A percentile compares a stretch with the other conserved stretches of the same genome.
Evolutionary conservation across 139 green algal species (phyloP).

Genomic region (Dunaliella primolecta): DNA sequence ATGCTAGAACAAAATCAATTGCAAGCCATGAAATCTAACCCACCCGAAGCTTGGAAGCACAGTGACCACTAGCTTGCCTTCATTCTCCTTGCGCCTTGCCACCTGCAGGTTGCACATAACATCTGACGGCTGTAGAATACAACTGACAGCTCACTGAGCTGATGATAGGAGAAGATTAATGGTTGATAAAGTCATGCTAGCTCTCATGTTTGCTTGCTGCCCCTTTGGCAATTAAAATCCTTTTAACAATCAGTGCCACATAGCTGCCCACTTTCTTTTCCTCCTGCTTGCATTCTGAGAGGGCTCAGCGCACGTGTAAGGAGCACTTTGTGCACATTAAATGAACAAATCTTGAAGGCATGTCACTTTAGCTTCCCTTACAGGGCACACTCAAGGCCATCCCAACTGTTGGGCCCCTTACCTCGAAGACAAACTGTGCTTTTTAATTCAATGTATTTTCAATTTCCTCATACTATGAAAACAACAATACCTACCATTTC

Average conservation of each 20-base stretch:
- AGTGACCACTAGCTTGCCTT: constrained; percentile 68
- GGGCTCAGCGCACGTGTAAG: too few relatives aligned
- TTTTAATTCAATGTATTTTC: too few relatives aligned
- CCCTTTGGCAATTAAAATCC: background rate
- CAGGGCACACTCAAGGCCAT: too few relatives aligned
- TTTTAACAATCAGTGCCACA: background rate
- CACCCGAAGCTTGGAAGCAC: constrained; percentile 70
- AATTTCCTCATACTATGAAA: too few relatives aligned
- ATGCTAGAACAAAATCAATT: too few relatives aligned
- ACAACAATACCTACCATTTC: too few relatives aligned
- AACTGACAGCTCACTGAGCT: background rate
- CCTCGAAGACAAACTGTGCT: too few relatives aligned
- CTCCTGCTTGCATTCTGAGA: background rate
- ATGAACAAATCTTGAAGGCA: too few relatives aligned
- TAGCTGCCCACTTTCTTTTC: background rate
- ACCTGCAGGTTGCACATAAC: constrained; percentile 15
- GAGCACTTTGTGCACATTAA: too few relatives aligned
- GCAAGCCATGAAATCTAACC: too few relatives aligned
- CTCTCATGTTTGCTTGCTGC: background rate
- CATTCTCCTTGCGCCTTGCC: constrained; percentile 60
- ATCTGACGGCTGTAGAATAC: background rate
- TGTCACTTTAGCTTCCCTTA: too few relatives aligned
- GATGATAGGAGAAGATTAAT: background rate
- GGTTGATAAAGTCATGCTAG: background rate
- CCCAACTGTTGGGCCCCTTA: too few relatives aligned